phyloP scores from a whole-genome alignment of 2,329 filamentous ascomycete species.

The Clonostachys solani region DNA sequence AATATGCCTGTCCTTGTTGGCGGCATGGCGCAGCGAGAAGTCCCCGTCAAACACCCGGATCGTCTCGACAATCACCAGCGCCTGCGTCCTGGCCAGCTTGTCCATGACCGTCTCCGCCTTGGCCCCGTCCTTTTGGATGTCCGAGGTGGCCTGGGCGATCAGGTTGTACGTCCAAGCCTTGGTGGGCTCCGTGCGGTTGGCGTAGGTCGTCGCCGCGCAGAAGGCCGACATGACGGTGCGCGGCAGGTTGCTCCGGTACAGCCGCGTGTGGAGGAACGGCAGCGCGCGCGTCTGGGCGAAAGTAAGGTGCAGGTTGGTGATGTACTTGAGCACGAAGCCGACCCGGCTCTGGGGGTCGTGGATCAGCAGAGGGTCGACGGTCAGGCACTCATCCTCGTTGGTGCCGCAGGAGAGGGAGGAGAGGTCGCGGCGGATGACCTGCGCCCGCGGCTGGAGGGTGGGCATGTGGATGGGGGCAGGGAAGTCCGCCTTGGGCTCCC shows the following conservation, averaged over 20 bases:
- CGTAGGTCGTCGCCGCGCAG: constrained; percentile 31
- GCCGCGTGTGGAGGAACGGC: constrained; percentile 35
- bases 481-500: constrained; percentile 2
- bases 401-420: constrained; percentile 10
- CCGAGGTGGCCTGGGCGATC: constrained; percentile 27
- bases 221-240: constrained; percentile 32
- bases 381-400: constrained; percentile 9
- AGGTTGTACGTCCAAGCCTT: constrained; percentile 31
- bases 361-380: constrained; percentile 23
- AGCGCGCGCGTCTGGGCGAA: constrained; percentile 29
- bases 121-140: constrained; percentile 28
- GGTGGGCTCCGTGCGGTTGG: constrained; percentile 26
- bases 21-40: constrained; percentile 29
- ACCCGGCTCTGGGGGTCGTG: constrained; percentile 26
- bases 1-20: constrained; percentile 29
- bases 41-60: constrained; percentile 40
- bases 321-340: constrained; percentile 22
- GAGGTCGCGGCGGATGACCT: constrained; percentile 19
- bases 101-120: constrained; percentile 21
- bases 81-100: constrained; percentile 37
- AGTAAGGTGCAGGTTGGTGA: constrained; percentile 23
- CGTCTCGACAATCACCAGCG: constrained; percentile 31
- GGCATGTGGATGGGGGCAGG: background rate
- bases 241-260: constrained; percentile 33
- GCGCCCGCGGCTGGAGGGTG: constrained; percentile 4